These are phyloP conservation scores for Pseudocercospora eumusae DNA, from an alignment of 2,329 filamentous ascomycete genomes.

Conservation along the genomic window DNA sequence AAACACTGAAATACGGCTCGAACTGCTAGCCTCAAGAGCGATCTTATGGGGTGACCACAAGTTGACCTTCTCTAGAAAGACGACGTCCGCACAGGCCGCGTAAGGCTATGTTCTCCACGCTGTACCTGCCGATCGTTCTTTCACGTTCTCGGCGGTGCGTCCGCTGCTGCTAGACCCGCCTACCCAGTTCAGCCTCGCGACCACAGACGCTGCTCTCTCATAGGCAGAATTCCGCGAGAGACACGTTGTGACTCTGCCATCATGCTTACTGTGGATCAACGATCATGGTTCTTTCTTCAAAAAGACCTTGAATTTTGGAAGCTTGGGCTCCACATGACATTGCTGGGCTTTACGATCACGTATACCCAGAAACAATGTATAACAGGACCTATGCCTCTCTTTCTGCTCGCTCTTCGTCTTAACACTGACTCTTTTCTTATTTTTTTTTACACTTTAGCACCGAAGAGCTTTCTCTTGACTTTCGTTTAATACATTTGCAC, in stretches of 20 bases:
- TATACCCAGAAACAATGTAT: neutral
- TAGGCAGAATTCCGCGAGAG: neutral
- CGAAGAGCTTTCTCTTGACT: slow-evolving; percentile 14
- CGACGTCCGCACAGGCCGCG: slow-evolving; percentile 12
- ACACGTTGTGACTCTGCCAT: neutral
- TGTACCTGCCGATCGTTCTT: slow-evolving; percentile 12
- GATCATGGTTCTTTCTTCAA: neutral
- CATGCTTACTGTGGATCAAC: slow-evolving; percentile 10
- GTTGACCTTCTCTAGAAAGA: neutral
- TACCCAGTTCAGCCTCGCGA: neutral
- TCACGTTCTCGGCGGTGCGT: neutral
- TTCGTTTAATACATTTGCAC: slow-evolving; percentile 17
- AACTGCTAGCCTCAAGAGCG: neutral
- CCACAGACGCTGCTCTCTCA: neutral
- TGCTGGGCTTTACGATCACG: neutral
- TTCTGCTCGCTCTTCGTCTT: neutral
- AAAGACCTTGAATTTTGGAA: slow-evolving; percentile 1
- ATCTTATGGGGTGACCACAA: neutral
- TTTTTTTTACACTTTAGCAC: slow-evolving; percentile 1
- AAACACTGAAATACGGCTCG: slow-evolving; percentile 4
- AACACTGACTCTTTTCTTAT: neutral
- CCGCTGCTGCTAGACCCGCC: neutral
- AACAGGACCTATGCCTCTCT: slow-evolving; percentile 8
- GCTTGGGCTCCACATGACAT: neutral
- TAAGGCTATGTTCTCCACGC: slow-evolving; percentile 10